These are phyloP conservation scores for Wickerhamiella pararugosa DNA, from an alignment of 1,139 yeast genomes.

Conservation along the genomic window DNA sequence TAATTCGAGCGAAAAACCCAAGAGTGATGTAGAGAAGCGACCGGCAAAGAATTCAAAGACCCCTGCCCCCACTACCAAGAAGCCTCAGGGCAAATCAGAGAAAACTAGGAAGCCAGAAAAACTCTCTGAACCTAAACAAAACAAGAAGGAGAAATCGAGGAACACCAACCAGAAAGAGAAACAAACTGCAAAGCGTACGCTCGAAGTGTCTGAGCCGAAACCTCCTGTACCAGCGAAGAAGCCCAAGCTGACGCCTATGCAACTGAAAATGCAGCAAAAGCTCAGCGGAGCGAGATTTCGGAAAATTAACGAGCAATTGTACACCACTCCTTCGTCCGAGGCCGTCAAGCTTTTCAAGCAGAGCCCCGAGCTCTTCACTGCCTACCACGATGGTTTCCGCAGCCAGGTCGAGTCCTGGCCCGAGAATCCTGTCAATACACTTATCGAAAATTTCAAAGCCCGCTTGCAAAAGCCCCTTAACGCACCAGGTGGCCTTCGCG, in stretches of 20 bases:
- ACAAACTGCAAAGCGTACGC: background rate
- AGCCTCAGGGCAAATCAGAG: background rate
- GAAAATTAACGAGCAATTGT: conserved; percentile 93
- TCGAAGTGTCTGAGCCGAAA: background rate
- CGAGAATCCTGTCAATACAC: conserved; percentile 86
- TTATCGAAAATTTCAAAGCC: conserved; percentile 53
- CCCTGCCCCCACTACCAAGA: background rate
- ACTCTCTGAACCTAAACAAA: conserved; percentile 7
- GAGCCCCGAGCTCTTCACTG: conserved; percentile 83
- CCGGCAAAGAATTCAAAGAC: background rate
- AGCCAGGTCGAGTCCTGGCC: conserved; percentile 97
- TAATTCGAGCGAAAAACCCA: conserved; percentile 8
- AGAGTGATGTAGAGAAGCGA: background rate
- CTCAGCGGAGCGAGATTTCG: conserved; percentile 88
- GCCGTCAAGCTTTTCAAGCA: conserved; percentile 60
- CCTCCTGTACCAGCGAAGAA: conserved; percentile 10
- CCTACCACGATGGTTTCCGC: conserved; percentile 88
- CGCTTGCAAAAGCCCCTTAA: conserved; percentile 55
- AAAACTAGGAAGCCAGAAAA: conserved; percentile 5
- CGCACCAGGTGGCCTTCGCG: conserved; percentile 91
- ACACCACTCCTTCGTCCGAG: conserved; percentile 63
- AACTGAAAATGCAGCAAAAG: conserved; percentile 90
- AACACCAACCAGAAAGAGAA: background rate
- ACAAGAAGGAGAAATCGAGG: conserved; percentile 18
- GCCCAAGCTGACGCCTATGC: conserved; percentile 67